Conservation (phyloP, 2,329 filamentous ascomycete species). For the Elsinoe fawcettii region DNA sequence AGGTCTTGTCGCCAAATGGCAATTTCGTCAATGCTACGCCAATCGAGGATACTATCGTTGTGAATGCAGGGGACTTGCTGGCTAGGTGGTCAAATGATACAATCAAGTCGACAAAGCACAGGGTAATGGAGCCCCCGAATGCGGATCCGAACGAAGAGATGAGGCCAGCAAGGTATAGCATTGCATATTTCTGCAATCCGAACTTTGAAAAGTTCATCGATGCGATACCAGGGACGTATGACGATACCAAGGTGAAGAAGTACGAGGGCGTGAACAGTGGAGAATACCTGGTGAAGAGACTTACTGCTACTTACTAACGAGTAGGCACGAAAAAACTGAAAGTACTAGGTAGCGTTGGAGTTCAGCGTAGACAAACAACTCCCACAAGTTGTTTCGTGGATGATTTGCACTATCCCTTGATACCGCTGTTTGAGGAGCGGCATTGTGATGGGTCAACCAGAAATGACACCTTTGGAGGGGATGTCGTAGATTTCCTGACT, state of each 20-base stretch:
- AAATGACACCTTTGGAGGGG: no score
- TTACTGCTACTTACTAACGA: conserved; percentile 59
- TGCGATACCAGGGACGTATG: conserved; percentile 71
- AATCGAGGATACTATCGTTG: conserved; percentile 71
- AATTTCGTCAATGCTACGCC: conserved; percentile 74
- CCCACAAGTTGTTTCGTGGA: background rate
- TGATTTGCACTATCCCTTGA: no score
- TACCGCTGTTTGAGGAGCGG: no score
- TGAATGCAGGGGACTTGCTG: conserved; percentile 83
- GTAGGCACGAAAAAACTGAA: no score
- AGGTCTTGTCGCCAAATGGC: conserved; percentile 63
- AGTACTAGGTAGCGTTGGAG: background rate
- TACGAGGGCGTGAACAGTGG: conserved; percentile 71
- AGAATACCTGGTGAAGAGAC: conserved; percentile 69
- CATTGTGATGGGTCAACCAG: no score
- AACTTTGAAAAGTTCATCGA: conserved; percentile 70
- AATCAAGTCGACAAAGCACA: conserved; percentile 83
- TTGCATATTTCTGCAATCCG: conserved; percentile 90
- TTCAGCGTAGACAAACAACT: background rate
- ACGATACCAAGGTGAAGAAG: conserved; percentile 59
- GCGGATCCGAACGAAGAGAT: conserved; percentile 39
- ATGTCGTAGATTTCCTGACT: no score
- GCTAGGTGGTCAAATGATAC: conserved; percentile 85
- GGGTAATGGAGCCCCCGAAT: conserved; percentile 74
- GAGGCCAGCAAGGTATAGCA: conserved; percentile 70